phyloP scores from a whole-genome alignment of 345 rosid genomes.

The Aquilaria malaccensis region DNA sequence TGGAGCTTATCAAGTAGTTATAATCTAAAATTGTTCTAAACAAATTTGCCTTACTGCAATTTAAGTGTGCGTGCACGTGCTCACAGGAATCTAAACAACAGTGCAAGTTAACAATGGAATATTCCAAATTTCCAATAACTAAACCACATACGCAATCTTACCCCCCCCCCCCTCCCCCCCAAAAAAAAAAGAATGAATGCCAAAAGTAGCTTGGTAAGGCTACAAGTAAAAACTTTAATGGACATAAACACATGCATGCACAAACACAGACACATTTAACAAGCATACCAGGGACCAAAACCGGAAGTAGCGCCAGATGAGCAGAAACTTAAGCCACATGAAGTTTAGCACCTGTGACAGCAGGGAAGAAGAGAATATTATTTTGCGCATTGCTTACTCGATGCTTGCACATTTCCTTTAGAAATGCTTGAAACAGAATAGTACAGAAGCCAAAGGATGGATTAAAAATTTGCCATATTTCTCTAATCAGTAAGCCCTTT shows the following conservation, averaged over 20 bases:
- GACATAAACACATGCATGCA: neutral
- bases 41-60: too few relatives aligned
- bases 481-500: too few relatives aligned
- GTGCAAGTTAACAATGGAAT: too few relatives aligned
- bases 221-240: neutral
- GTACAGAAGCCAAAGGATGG: too few relatives aligned
- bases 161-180: too few relatives aligned
- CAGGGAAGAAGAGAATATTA: slow-evolving; percentile 5
- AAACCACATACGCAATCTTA: neutral
- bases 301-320: slow-evolving; percentile 96
- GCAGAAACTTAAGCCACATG: slow-evolving; percentile 94
- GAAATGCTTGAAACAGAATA: too few relatives aligned
- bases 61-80: too few relatives aligned
- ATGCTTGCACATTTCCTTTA: neutral
- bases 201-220: neutral
- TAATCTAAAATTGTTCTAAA: too few relatives aligned
- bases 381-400: neutral
- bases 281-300: slow-evolving; percentile 87
- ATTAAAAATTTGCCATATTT: too few relatives aligned
- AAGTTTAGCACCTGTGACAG: slow-evolving; percentile 79
- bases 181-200: too few relatives aligned
- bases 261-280: neutral
- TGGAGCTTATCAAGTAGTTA: too few relatives aligned
- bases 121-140: neutral
- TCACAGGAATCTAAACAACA: too few relatives aligned